Conservation (phyloP, 805 yeast genomes). For the Candida saitoana region DNA sequence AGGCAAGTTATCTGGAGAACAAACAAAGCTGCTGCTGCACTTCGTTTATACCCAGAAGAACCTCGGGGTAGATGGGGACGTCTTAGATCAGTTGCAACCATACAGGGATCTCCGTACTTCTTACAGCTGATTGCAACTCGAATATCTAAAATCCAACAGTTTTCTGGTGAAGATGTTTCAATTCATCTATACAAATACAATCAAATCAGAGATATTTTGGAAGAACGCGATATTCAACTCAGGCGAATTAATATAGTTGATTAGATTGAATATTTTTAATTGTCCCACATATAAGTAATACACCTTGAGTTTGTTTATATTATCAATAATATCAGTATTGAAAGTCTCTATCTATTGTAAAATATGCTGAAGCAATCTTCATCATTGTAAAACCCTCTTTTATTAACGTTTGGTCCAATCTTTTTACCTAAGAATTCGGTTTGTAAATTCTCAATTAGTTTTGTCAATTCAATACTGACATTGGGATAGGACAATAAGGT, state of each 20-base stretch:
- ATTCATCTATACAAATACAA: neutral
- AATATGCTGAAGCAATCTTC: too few relatives aligned
- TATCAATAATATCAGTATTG: neutral
- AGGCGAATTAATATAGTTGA: neutral
- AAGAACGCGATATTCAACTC: neutral
- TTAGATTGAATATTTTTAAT: neutral
- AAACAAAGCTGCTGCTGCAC: neutral
- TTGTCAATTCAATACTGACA: constrained; percentile 8
- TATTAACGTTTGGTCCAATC: constrained; percentile 1
- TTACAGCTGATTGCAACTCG: neutral
- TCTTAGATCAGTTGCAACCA: neutral
- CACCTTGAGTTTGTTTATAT: too few relatives aligned
- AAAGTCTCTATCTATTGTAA: too few relatives aligned
- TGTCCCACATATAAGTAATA: too few relatives aligned
- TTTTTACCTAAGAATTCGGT: neutral
- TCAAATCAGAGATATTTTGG: neutral
- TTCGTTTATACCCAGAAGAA: neutral
- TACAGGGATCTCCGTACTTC: neutral
- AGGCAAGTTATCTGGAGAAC: neutral
- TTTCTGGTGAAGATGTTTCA: neutral
- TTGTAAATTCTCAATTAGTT: neutral
- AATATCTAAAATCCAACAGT: neutral
- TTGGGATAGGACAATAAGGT: constrained; percentile 41
- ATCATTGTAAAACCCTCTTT: neutral
- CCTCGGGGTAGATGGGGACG: neutral